Conservation (phyloP, 1,284 basidiomycete genomes). For the Leccinum subspadiceum region DNA sequence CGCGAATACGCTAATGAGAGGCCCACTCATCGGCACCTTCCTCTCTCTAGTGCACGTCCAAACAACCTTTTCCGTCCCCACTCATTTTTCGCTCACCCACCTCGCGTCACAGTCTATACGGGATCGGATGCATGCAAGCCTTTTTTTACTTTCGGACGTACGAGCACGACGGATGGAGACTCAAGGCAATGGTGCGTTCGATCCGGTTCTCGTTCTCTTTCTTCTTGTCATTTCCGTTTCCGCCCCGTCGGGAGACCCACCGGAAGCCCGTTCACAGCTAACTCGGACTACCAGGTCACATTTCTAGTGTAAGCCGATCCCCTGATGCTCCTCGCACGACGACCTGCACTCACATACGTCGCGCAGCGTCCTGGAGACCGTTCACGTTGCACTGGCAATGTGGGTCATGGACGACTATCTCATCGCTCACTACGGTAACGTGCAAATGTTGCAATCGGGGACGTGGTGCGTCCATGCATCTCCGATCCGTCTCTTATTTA, state of each 20-base stretch:
- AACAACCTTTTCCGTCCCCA: too few species aligned
- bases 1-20: conserved; percentile 15
- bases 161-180: conserved; percentile 10
- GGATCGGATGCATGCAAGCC: conserved; percentile 30
- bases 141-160: conserved; percentile 32
- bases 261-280: neutral
- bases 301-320: conserved; percentile 17
- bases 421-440: conserved; percentile 18
- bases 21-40: conserved; percentile 31
- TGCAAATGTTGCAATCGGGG: conserved; percentile 7
- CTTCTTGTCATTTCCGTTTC: neutral
- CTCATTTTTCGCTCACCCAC: neutral
- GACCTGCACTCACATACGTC: neutral
- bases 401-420: conserved; percentile 27
- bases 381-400: conserved; percentile 25
- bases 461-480: conserved; percentile 20
- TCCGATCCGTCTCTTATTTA: neutral
- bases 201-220: neutral
- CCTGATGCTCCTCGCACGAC: neutral
- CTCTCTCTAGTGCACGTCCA: conserved; percentile 24
- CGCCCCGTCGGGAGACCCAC: neutral
- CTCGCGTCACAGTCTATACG: conserved; percentile 21
- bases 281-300: conserved; percentile 18
- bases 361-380: conserved; percentile 23
- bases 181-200: conserved; percentile 26